Evolutionary conservation across 805 yeast genomes (phyloP).

Genomic region (Metschnikowia amazonensis): DNA sequence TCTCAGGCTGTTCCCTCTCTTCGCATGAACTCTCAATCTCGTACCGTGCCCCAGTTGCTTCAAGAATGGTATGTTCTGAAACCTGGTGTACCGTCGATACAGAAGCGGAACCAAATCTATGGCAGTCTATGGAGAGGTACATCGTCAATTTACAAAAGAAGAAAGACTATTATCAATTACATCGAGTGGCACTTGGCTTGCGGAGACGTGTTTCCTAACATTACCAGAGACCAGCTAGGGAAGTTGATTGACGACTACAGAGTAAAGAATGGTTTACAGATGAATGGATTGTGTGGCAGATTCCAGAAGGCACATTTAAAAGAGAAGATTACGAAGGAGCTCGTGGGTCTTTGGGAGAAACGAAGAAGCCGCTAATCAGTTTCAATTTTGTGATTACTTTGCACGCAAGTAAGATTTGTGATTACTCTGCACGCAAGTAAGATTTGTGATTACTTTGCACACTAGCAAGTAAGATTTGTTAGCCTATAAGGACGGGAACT

Average conservation of each 20-base stretch:
- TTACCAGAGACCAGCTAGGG: background rate
- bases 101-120: background rate
- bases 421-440: too few relatives aligned
- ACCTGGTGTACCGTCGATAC: background rate
- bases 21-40: background rate
- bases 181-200: background rate
- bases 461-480: too few relatives aligned
- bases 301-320: background rate
- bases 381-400: too few relatives aligned
- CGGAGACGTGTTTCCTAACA: background rate
- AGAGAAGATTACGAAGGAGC: background rate
- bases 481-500: too few relatives aligned
- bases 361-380: too few relatives aligned
- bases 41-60: background rate
- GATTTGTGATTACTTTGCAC: too few relatives aligned
- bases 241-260: background rate
- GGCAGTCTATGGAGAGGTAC: background rate
- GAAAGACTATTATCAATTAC: background rate
- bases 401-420: too few relatives aligned
- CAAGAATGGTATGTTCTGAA: constrained; percentile 1
- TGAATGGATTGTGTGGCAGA: background rate
- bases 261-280: background rate
- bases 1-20: background rate
- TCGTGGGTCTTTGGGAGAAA: too few relatives aligned
- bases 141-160: background rate